These are phyloP conservation scores for Wakefieldia striispora DNA, from an alignment of 768 basidiomycete genomes.

Conservation along the genomic window DNA sequence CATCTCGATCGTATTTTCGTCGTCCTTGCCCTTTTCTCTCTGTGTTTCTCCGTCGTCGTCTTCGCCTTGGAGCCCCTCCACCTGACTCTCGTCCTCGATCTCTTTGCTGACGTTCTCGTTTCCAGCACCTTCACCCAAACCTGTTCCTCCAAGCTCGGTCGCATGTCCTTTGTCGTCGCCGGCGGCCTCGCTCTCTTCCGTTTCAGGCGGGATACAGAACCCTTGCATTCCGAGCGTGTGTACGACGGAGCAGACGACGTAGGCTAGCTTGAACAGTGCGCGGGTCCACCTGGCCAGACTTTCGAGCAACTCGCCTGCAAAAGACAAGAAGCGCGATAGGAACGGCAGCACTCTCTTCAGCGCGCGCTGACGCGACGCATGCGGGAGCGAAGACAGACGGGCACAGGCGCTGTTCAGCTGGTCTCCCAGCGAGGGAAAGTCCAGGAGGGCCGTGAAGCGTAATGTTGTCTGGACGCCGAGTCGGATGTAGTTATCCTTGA, in stretches of 20 bases:
- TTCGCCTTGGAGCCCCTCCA: conserved; percentile 86
- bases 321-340: conserved; percentile 57
- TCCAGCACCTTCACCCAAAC: conserved; percentile 86
- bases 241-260: conserved; percentile 72
- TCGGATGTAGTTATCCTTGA: conserved; percentile 50
- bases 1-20: conserved; percentile 88
- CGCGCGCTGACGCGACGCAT: conserved; percentile 31
- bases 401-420: conserved; percentile 41
- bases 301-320: conserved; percentile 58
- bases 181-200: conserved; percentile 49
- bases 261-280: conserved; percentile 80
- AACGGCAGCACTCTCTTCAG: conserved; percentile 68
- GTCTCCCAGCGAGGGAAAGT: conserved; percentile 41
- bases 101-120: conserved; percentile 88
- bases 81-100: conserved; percentile 94
- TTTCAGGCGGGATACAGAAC: conserved; percentile 89
- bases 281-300: conserved; percentile 64
- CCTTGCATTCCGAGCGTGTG: conserved; percentile 78
- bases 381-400: conserved; percentile 36
- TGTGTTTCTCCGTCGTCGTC: conserved; percentile 31
- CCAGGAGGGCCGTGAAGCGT: conserved; percentile 48
- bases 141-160: conserved; percentile 68
- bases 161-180: conserved; percentile 41
- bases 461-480: conserved; percentile 44
- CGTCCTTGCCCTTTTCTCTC: conserved; percentile 47